phyloP scores from a whole-genome alignment of 768 basidiomycete genomes.

The Xerocomus brunneocitrinus region DNA sequence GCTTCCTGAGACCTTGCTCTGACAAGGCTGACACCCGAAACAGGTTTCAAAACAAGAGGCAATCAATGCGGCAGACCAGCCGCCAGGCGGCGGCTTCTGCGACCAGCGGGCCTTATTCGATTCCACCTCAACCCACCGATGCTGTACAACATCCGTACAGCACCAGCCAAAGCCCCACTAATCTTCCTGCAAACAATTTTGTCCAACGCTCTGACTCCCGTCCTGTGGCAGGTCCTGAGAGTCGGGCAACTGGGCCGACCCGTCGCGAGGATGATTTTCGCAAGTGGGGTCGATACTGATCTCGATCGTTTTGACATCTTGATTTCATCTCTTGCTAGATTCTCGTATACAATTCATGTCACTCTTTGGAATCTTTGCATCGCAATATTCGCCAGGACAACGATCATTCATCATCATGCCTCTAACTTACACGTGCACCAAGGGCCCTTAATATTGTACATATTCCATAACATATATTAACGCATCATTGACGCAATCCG shows the following conservation, averaged over 20 bases:
- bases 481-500: conserved; percentile 26
- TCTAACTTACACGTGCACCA: conserved; percentile 32
- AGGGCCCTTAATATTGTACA: conserved; percentile 35
- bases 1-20: conserved; percentile 17
- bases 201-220: conserved; percentile 41
- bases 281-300: conserved; percentile 50
- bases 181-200: conserved; percentile 33
- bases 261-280: conserved; percentile 47
- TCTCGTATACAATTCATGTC: conserved; percentile 33
- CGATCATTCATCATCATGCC: conserved; percentile 34
- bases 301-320: conserved; percentile 30
- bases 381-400: conserved; percentile 32
- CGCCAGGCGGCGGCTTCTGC: conserved; percentile 50
- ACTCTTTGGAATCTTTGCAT: conserved; percentile 30
- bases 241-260: conserved; percentile 27
- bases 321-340: conserved; percentile 34
- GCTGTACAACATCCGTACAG: conserved; percentile 33
- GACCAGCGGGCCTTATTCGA: conserved; percentile 40
- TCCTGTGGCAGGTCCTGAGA: conserved; percentile 29
- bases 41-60: conserved; percentile 88
- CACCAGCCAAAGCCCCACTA: conserved; percentile 30
- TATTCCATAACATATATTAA: conserved; percentile 30
- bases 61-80: conserved; percentile 75
- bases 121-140: conserved; percentile 35
- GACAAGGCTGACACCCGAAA: conserved; percentile 19